Conservation (phyloP, 106 monocot genomes). For the Dendrobium catenatum region DNA sequence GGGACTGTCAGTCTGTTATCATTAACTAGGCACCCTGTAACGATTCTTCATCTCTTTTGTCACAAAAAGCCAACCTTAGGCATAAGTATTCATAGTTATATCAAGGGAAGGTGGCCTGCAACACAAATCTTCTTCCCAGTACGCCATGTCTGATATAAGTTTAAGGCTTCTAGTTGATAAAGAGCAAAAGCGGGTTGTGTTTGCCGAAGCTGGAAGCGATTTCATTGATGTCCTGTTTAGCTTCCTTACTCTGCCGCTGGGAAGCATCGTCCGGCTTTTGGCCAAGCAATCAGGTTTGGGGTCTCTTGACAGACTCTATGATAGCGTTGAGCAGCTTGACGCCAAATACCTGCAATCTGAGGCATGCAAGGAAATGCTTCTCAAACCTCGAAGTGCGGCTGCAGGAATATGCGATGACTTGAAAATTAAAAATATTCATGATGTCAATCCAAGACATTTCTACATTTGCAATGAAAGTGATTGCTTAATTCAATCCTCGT, state of each 20-base stretch:
- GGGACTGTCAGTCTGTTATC: too few species aligned
- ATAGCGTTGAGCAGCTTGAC: conserved; percentile 31
- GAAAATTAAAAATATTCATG: conserved; percentile 7
- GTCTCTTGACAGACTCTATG: conserved; percentile 26
- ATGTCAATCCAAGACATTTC: not conserved
- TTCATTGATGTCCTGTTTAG: conserved; percentile 49
- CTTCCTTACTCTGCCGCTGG: conserved; percentile 49
- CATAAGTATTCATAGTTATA: too few species aligned
- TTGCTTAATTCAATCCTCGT: not conserved
- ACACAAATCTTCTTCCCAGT: not conserved
- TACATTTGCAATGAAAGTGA: conserved; percentile 9
- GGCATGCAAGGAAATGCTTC: conserved; percentile 34
- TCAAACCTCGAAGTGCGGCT: conserved; percentile 14
- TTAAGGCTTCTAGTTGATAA: conserved; percentile 35
- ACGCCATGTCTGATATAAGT: conserved; percentile 1
- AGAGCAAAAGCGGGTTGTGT: conserved; percentile 26
- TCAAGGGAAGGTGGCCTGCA: too few species aligned
- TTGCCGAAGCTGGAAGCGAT: conserved; percentile 31
- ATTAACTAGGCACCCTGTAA: too few species aligned
- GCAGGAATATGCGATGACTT: conserved; percentile 12
- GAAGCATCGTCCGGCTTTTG: conserved; percentile 27
- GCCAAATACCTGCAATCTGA: conserved; percentile 11
- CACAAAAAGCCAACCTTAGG: too few species aligned
- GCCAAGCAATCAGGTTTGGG: conserved; percentile 9
- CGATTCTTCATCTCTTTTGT: too few species aligned